Evolutionary conservation across 441 rosid genomes (phyloP), one percentile per base, ranked within the genome.

Genomic region (Daphne laureola): DNA sequence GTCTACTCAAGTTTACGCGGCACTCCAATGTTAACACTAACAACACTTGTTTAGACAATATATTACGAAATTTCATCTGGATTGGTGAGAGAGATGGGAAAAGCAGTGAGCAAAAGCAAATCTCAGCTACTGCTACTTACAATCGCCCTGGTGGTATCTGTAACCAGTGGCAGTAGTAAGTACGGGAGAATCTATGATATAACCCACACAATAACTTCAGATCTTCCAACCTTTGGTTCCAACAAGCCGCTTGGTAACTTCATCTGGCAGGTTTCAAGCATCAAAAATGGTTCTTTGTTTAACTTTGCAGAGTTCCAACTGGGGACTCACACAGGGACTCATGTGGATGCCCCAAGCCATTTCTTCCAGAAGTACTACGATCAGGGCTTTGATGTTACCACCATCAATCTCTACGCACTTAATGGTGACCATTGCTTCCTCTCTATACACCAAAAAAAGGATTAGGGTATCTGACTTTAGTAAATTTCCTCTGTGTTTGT

Each of bases 271-370:
- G 69, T 68, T 0, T 49, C 59, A 4, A 79, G 83, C 70, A 81
- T 79, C 54, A 77, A 77, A 62, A 77, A 84, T 6, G 90, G 87
- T 3, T 73, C 83, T 2, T 5, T 38, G 0, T 62, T 71, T 17
- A 81, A 84, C 52, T 43, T 11, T 13, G 77, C 85, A 8, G 72
- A 59, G 70, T 67, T 74, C 55, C 78, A 75, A 69, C 61, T 81
- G 36, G 68, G 73, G 18, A 59, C 70, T 12, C 87, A 79, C 64
- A 66, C 74, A 7, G 87, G 82, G 35, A 84, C 88, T 4, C 88
- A 84, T 49, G 81, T 79, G 7, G 86, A 84, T 40, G 80, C 83
- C 1, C 84, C 88, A 0, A 79, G 84, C 25, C 88, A 84, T 47
- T 62, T 73, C 54, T 74, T 54, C 53, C 80, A 82, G 52, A 61